Evolutionary conservation across 1,284 basidiomycete genomes (phyloP), one percentile per base, ranked within the genome.

Genomic region (Ustanciosporium gigantosporum): DNA sequence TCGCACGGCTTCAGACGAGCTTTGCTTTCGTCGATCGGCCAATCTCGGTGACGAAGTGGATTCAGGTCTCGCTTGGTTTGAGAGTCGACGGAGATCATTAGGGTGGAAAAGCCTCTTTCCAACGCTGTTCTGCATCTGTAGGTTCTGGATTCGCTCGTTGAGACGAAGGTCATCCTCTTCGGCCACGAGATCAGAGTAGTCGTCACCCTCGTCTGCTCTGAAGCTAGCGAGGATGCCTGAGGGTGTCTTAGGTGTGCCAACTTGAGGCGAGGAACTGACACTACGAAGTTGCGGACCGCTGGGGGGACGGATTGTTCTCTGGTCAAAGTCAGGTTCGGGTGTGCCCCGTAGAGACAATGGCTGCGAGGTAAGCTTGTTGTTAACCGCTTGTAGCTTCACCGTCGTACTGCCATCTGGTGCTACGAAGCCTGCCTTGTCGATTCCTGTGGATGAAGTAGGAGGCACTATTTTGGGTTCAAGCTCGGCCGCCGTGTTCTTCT

Each of bases 251-350:
- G 41, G 23, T 13, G 16, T 25, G 15, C 50, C 43, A 0, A 59
- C 55, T 24, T 48, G 50, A 11, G 62, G 47, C 16, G 51, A 56
- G 9, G 66, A 58, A 24, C 49, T 42, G 14, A 44, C 53, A 22
- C 32, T 53, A 36, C 53, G 49, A 24, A 65, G 24, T 11, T 49
- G 41, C 17, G 57, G 57, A 15, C 24, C 42, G 4, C 35, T 32
- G 25, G 50, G 50, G 9, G 66, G 68, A 24, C 51, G 48, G 38
- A 64, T 73, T 23, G 60, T 68, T 27, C 86, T 86, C 24, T 87
- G 64, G 36, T 74, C 68, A 32, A 70, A 65, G 15, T 67, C 68
- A 19, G 35, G 38, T 14, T 68, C 64, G 20, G 24, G 11, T 3
- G 36, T 42, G n/a, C n/a, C n/a, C n/a, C n/a, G n/a, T n/a, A n/a